Conservation (phyloP, 2,329 filamentous ascomycete species). For the Penicillium sp. region DNA sequence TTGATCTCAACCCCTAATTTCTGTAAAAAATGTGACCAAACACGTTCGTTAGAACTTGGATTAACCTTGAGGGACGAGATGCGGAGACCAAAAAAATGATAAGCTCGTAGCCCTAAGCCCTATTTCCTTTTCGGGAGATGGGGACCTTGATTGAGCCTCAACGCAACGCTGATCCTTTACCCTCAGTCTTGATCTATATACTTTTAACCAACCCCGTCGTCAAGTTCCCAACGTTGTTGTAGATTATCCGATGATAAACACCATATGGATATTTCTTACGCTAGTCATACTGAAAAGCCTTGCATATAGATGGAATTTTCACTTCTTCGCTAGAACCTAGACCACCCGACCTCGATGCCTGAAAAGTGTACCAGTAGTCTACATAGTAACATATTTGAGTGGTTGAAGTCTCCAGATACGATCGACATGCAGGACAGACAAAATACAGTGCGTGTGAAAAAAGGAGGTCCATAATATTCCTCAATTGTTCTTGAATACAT, state of each 20-base stretch:
- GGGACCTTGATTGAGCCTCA: slow-evolving; percentile 10
- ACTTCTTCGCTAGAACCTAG: slow-evolving; percentile 2
- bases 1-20: background rate
- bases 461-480: slow-evolving; percentile 36
- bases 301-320: background rate
- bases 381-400: slow-evolving; percentile 8
- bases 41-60: background rate
- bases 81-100: slow-evolving; percentile 36
- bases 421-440: slow-evolving; percentile 10
- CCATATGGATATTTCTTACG: too few relatives aligned
- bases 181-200: too few relatives aligned
- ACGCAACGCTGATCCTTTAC: background rate
- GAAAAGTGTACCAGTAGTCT: slow-evolving; percentile 16
- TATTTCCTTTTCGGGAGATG: slow-evolving; percentile 36
- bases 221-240: too few relatives aligned
- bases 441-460: slow-evolving; percentile 19
- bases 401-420: background rate
- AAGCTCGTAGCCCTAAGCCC: slow-evolving; percentile 43
- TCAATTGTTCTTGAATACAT: slow-evolving; percentile 41
- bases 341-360: background rate
- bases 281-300: too few relatives aligned
- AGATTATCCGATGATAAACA: too few relatives aligned
- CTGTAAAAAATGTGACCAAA: slow-evolving; percentile 3
- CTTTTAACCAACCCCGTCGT: too few relatives aligned
- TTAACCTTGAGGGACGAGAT: slow-evolving; percentile 9